Conservation (phyloP, 2,329 filamentous ascomycete species). For the Cordyceps farinosa region DNA sequence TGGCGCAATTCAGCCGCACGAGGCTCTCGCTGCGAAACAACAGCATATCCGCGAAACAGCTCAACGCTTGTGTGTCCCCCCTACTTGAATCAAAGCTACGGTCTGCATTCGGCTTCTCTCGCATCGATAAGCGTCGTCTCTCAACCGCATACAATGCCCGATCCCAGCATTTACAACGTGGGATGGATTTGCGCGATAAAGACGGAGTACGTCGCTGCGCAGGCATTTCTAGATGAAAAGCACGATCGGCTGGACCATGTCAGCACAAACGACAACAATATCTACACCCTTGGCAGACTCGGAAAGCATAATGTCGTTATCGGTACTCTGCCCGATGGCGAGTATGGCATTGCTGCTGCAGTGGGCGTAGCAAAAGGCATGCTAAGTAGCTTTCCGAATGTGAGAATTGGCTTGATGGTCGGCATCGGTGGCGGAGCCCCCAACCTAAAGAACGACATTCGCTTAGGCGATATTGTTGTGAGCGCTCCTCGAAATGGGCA, state of each 20-base stretch:
- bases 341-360: slow-evolving; percentile 28
- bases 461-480: slow-evolving; percentile 25
- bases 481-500: slow-evolving; percentile 2
- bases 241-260: neutral
- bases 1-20: too few relatives aligned
- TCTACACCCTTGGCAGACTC: slow-evolving; percentile 32
- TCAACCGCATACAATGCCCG: neutral
- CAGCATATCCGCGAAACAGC: too few relatives aligned
- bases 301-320: slow-evolving; percentile 36
- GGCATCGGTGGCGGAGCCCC: slow-evolving; percentile 34
- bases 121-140: too few relatives aligned
- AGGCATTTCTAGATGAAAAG: slow-evolving; percentile 23
- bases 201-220: slow-evolving; percentile 37
- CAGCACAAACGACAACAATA: slow-evolving; percentile 6
- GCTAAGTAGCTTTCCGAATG: slow-evolving; percentile 28
- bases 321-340: slow-evolving; percentile 25
- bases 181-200: slow-evolving; percentile 43
- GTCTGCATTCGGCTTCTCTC: too few relatives aligned
- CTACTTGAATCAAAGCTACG: too few relatives aligned
- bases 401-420: slow-evolving; percentile 32
- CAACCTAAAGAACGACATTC: slow-evolving; percentile 29
- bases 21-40: too few relatives aligned
- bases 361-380: slow-evolving; percentile 28
- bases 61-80: too few relatives aligned
- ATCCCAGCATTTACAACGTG: slow-evolving; percentile 32